Conservation (phyloP, 306 rosid species). For the Ormosia semicastrata region DNA sequence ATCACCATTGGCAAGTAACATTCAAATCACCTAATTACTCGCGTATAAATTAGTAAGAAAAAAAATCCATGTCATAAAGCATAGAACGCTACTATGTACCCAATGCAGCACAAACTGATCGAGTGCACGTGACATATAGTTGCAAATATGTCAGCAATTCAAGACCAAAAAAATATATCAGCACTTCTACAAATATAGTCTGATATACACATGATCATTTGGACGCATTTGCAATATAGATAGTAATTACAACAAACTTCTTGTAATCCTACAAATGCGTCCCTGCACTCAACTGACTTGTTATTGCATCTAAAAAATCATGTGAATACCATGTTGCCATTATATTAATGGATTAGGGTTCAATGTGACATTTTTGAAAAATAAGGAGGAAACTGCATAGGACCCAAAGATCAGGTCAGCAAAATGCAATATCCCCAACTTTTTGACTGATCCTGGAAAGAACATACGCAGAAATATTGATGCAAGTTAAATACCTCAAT, state of each 20-base stretch:
- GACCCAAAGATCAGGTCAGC: background rate
- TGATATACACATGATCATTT: too few species aligned
- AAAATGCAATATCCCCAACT: background rate
- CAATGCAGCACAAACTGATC: background rate
- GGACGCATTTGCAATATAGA: background rate
- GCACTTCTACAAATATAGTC: background rate
- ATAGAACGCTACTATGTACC: background rate
- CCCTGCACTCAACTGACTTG: background rate
- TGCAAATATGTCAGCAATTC: background rate
- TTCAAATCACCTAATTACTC: background rate
- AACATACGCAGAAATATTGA: background rate
- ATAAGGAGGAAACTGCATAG: background rate
- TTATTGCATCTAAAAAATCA: background rate
- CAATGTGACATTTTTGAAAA: background rate
- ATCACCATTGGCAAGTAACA: background rate
- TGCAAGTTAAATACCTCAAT: slow-evolving; percentile 60
- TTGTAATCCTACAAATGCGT: too few species aligned
- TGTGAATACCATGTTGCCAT: background rate
- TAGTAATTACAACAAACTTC: background rate
- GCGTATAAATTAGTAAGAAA: background rate
- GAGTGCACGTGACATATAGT: background rate
- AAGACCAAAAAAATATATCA: background rate
- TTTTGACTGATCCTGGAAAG: background rate
- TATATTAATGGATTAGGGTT: background rate
- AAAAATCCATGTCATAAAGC: background rate